A percentile compares a stretch with the other conserved stretches of the same genome.
phyloP scores from a whole-genome alignment of 257 asterid genomes.

The Solanum chiquidenum region DNA sequence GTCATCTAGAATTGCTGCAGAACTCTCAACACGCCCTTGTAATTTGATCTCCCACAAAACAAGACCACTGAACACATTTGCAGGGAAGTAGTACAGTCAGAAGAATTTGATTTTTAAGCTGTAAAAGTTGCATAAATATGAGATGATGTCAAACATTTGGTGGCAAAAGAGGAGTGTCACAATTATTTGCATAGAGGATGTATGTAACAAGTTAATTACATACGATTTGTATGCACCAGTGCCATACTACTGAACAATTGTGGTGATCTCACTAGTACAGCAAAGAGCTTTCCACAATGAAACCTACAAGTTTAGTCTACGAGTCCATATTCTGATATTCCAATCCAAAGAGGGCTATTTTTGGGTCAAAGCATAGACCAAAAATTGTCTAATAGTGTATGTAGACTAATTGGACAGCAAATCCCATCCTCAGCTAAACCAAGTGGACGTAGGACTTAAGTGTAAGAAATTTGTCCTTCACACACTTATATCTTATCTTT shows the following conservation, averaged over 20 bases:
- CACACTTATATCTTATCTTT: neutral
- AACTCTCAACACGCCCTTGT: slow-evolving; percentile 79
- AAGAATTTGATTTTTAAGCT: neutral
- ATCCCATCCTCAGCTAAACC: neutral
- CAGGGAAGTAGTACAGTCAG: neutral
- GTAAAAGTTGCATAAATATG: neutral
- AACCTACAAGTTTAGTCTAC: neutral
- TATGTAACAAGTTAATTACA: neutral
- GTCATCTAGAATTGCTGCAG: slow-evolving; percentile 74
- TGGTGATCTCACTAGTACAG: neutral
- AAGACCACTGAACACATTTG: slow-evolving; percentile 44
- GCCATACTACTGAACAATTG: neutral
- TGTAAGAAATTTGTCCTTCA: neutral
- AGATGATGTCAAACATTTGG: neutral
- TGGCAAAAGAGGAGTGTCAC: neutral
- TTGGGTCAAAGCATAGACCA: neutral
- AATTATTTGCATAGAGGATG: neutral
- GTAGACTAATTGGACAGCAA: neutral
- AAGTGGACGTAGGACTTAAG: neutral
- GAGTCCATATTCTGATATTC: neutral
- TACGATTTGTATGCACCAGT: neutral
- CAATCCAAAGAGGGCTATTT: neutral
- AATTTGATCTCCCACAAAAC: slow-evolving; percentile 68
- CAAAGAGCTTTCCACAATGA: neutral
- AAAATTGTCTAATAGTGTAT: neutral